phyloP scores from a whole-genome alignment of 148 eudicot species.

The Silene uniflora region DNA sequence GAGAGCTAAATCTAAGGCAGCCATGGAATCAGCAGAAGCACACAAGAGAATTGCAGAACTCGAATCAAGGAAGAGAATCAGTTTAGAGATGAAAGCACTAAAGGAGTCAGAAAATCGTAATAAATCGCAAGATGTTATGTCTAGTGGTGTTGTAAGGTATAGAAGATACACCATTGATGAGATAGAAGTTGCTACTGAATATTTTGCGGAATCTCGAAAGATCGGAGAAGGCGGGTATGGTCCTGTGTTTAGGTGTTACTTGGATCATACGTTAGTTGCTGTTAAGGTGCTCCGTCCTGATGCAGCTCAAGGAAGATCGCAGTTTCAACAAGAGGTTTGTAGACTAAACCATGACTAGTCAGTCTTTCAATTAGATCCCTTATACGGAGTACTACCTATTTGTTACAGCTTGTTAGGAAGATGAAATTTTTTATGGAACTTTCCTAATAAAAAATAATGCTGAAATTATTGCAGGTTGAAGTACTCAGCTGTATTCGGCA shows the following conservation, averaged over 20 bases:
- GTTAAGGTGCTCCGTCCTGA: constrained; percentile 94
- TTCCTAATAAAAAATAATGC: background rate
- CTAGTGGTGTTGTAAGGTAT: constrained; percentile 37
- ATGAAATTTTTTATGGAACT: too few relatives aligned
- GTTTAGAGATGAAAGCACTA: constrained; percentile 55
- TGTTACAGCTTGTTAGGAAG: too few relatives aligned
- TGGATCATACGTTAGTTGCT: constrained; percentile 78
- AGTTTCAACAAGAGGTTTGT: constrained; percentile 85
- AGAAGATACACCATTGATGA: constrained; percentile 80
- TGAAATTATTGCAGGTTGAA: constrained; percentile 49
- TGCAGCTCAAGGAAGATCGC: constrained; percentile 93
- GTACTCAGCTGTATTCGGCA: constrained; percentile 86
- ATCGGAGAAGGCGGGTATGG: constrained; percentile 99
- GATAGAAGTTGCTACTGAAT: constrained; percentile 72
- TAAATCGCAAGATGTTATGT: constrained; percentile 23
- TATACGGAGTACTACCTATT: too few relatives aligned
- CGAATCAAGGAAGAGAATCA: constrained; percentile 58
- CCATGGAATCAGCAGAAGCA: constrained; percentile 68
- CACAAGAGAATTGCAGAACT: constrained; percentile 59
- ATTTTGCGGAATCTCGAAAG: constrained; percentile 54
- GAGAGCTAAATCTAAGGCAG: constrained; percentile 48
- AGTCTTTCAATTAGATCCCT: too few relatives aligned
- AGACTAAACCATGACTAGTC: background rate
- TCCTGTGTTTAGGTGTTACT: constrained; percentile 63
- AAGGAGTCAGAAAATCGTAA: constrained; percentile 37